Base-by-base conservation (phyloP, 352 stramenopile genomes). In the Phytophthora megakarya region DNA sequence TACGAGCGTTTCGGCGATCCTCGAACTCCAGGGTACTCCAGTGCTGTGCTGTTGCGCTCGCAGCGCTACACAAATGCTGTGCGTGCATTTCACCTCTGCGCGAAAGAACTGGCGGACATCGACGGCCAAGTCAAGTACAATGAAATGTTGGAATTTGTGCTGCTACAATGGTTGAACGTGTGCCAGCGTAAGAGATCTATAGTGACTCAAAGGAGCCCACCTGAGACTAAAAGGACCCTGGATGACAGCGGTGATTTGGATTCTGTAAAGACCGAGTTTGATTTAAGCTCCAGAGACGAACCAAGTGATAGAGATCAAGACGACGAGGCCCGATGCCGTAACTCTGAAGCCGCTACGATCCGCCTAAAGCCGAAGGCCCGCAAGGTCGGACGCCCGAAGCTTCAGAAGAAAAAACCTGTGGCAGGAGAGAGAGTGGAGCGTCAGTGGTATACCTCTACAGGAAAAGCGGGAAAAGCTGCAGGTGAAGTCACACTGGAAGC, bases 401-500 rank as follows among this genome's bases (percentile, higher is more conserved):
- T 13, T 28, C 38, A 16, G 15, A 33, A 23, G 3, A 53, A 30
- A 5, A 37, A 10, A 1, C 47, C 51, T 10, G 11, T 26, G 13
- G 56, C 61, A 3, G 28, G 37, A 5, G 37, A 66, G n/a, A 26
- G 16, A 22, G 10, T 43, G 7, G 39, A 44, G 1, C 28, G 55
- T 1, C 44, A 63, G 6, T 51, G 35, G 33, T 75, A n/a, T n/a
- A n/a, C n/a, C n/a, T n/a, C n/a, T n/a, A n/a, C n/a, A n/a, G n/a
- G n/a, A 32, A 1, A 21, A 10, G 38, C 48, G 0, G 56, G 38
- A 25, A 19, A 25, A 25, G 38, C 9, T 5, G 18, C 3, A 18
- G 18, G 35, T n/a, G 61, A 70, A 21, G 38, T 61, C 1, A 67
- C 57, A 0, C 30, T 75, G 30, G 8, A 33, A 5, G 55, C 33